Evolutionary conservation across 805 yeast genomes (phyloP), one percentile per base, ranked within the genome.

Genomic region (Dipodascus geniculatus): DNA sequence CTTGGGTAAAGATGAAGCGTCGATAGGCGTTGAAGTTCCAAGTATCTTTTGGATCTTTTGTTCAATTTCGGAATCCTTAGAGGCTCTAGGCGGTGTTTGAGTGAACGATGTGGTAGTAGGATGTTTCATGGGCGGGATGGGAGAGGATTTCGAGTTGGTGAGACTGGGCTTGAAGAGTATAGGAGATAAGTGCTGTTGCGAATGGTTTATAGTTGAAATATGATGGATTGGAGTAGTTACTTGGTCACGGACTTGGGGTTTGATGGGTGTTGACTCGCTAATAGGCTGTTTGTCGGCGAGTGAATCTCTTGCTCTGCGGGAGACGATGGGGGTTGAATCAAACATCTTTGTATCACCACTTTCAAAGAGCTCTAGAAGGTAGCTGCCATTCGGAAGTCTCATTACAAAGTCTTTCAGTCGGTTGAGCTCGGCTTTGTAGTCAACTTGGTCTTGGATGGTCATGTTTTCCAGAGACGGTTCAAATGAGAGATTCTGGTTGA

Each of bases 321-420:
- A 17, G 4, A 17, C 8, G 4, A 38, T n/a, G 4, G 44, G 44
- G 4, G 44, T 38, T 17, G 44, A n/a, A 38, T n/a, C 44, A n/a
- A 38, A 38, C 19, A 38, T 38, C 8, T 38, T 14, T 38, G 44
- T 38, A 38, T 38, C 20, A 38, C 44, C 44, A 23, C 49, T 22
- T 16, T 47, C 49, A 47, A 47, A 47, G n/a, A 22, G 28, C 9
- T 47, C 49, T 9, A 47, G 23, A 4, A 47, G n/a, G n/a, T 47
- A 22, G 49, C 17, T 47, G 17, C 49, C 49, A 22, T 47, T 47
- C 6, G 49, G 49, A 20, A 47, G 49, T 16, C 28, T 47, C 4
- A 14, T 22, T 8, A 47, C 49, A 47, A 47, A 47, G 4, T 47
- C 49, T 47, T 23, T 47, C n/a, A 47, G n/a, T 17, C 31, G 8